phyloP scores from a whole-genome alignment of 164 flowering plant genomes.

The Macadamia integrifolia region DNA sequence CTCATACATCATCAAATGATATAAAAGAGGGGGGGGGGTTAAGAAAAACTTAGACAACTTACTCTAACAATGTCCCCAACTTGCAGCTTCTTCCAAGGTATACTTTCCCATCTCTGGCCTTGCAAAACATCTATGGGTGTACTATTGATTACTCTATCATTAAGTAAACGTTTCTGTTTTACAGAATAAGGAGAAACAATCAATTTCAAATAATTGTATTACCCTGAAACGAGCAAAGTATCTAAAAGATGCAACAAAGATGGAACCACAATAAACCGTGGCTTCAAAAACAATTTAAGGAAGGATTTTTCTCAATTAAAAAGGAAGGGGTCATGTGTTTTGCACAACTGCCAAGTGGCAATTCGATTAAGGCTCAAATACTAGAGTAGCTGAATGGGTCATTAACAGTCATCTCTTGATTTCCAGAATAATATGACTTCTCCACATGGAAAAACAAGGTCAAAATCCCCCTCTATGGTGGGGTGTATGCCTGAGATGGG shows the following conservation, averaged over 20 bases:
- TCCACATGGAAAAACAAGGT: too few relatives aligned
- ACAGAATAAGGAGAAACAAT: conserved; percentile 11
- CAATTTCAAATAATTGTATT: not conserved
- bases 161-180: conserved; percentile 85
- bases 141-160: conserved; percentile 79
- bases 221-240: not conserved
- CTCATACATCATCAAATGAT: not conserved
- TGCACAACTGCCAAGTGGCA: too few relatives aligned
- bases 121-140: conserved; percentile 62
- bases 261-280: not conserved
- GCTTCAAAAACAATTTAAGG: not conserved
- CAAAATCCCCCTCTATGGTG: too few relatives aligned
- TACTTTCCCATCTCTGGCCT: conserved; percentile 67
- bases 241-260: not conserved
- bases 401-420: too few relatives aligned
- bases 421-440: too few relatives aligned
- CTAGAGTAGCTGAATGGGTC: too few relatives aligned
- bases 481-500: too few relatives aligned
- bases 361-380: too few relatives aligned
- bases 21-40: not conserved
- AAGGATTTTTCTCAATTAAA: not conserved
- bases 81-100: conserved; percentile 88
- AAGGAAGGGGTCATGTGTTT: not conserved
- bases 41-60: conserved; percentile 25
- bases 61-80: conserved; percentile 93